Evolutionary conservation across 345 rosid genomes (phyloP).

Genomic region (Garcia nutans): DNA sequence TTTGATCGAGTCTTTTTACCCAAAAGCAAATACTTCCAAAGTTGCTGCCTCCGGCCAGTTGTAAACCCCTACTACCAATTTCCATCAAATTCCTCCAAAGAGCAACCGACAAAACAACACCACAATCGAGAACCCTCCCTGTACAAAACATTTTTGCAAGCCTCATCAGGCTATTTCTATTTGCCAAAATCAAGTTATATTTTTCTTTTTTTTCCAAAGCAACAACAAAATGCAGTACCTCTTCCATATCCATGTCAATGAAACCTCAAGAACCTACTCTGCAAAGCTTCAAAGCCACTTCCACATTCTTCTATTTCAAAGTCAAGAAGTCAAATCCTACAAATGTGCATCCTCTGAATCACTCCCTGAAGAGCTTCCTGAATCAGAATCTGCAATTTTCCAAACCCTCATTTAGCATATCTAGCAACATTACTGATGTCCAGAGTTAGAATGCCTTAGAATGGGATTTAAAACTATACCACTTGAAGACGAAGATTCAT

Average conservation of each 20-base stretch:
- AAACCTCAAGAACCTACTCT: not conserved
- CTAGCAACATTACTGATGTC: no score
- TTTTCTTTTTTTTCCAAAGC: not conserved
- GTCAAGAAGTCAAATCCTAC: not conserved
- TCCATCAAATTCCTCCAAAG: not conserved
- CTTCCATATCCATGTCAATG: conserved; percentile 3
- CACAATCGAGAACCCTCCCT: conserved; percentile 26
- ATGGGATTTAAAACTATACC: conserved; percentile 34
- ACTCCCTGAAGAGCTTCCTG: conserved; percentile 41
- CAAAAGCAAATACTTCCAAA: not conserved
- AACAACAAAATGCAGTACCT: conserved; percentile 14
- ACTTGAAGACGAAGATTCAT: conserved; percentile 67
- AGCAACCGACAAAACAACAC: conserved; percentile 21
- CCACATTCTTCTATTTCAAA: conserved; percentile 1
- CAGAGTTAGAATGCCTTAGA: not conserved
- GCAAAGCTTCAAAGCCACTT: not conserved
- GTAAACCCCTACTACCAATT: not conserved
- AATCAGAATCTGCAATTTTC: conserved; percentile 33
- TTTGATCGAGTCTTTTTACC: conserved; percentile 6
- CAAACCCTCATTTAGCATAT: not conserved
- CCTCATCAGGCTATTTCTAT: not conserved
- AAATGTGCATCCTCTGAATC: conserved; percentile 40
- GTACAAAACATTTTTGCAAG: conserved; percentile 19
- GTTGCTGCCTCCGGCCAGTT: conserved; percentile 3
- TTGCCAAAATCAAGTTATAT: not conserved